Evolutionary conservation across 2,329 filamentous ascomycete genomes (phyloP).

Genomic region (Fusarium sp.): DNA sequence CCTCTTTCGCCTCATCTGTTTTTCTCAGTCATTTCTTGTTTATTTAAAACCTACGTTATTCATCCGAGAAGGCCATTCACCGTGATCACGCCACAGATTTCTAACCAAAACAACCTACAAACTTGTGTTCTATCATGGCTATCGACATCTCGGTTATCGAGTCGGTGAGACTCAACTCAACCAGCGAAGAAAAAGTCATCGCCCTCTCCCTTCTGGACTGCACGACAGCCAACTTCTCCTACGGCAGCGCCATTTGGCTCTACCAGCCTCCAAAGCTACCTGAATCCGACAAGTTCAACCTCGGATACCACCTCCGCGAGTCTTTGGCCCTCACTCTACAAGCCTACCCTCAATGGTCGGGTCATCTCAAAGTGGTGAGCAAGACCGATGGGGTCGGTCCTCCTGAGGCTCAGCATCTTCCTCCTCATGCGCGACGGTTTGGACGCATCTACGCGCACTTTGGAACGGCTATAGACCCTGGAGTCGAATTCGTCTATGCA

Average conservation of each 20-base stretch:
- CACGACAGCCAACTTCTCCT: constrained; percentile 38
- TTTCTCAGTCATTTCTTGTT: background rate
- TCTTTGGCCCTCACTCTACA: constrained; percentile 19
- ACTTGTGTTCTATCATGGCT: background rate
- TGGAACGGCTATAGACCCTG: constrained; percentile 27
- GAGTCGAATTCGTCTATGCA: constrained; percentile 33
- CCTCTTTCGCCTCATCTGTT: background rate
- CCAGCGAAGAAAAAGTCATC: constrained; percentile 2
- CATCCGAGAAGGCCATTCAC: background rate
- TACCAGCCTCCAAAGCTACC: constrained; percentile 17
- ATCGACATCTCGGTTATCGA: constrained; percentile 1
- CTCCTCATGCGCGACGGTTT: constrained; percentile 33
- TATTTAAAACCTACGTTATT: background rate
- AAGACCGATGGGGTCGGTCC: constrained; percentile 14
- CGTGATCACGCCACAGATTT: background rate
- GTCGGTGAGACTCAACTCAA: background rate
- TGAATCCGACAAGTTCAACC: background rate
- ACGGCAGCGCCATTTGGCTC: constrained; percentile 39
- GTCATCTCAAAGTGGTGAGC: constrained; percentile 27
- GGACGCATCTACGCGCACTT: constrained; percentile 37
- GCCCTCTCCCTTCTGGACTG: constrained; percentile 39
- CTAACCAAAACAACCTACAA: no score
- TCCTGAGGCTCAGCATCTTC: constrained; percentile 19
- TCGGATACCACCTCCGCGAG: constrained; percentile 14
- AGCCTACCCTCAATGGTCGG: constrained; percentile 37